Percentiles rank a stretch among this genome's conserved stretches.
These are phyloP conservation scores for Cucurbitaria berberidis DNA, from an alignment of 2,329 filamentous ascomycete genomes.

Conservation along the genomic window DNA sequence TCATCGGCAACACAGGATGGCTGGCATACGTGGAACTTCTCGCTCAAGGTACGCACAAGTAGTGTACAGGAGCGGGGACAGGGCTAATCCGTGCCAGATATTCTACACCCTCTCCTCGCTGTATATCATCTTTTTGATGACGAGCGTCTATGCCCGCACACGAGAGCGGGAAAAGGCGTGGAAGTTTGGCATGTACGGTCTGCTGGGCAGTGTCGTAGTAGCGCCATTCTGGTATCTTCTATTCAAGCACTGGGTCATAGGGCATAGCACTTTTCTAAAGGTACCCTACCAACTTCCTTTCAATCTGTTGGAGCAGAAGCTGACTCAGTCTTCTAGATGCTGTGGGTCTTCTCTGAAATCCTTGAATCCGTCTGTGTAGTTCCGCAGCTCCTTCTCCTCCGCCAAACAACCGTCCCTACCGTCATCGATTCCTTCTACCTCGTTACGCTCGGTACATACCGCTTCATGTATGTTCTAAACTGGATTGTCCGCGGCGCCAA, in stretches of 20 bases:
- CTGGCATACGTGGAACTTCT: constrained; percentile 62
- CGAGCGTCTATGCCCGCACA: constrained; percentile 83
- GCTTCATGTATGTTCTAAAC: constrained; percentile 87
- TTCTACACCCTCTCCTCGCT: constrained; percentile 85
- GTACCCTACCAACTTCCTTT: constrained; percentile 34
- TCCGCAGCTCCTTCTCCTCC: constrained; percentile 87
- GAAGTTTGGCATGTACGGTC: constrained; percentile 78
- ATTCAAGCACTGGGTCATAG: constrained; percentile 61
- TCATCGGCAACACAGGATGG: constrained; percentile 47
- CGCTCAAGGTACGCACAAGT: constrained; percentile 66
- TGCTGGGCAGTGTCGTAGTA: constrained; percentile 68
- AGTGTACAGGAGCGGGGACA: background rate
- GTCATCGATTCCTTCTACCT: constrained; percentile 98
- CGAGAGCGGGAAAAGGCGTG: constrained; percentile 90
- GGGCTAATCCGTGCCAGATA: constrained; percentile 53
- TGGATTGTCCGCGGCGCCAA: constrained; percentile 78
- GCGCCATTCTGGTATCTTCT: constrained; percentile 77
- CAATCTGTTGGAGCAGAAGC: background rate
- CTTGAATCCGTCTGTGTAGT: constrained; percentile 91
- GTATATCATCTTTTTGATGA: constrained; percentile 89
- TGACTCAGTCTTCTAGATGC: constrained; percentile 60
- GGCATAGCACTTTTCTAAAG: constrained; percentile 44
- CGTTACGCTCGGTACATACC: constrained; percentile 83
- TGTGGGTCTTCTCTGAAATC: constrained; percentile 88
- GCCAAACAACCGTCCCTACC: constrained; percentile 93